A percentile compares a stretch with the other conserved stretches of the same genome.
phyloP scores from a whole-genome alignment of 805 yeast genomes.

The Saccharomycopsis amapae region DNA sequence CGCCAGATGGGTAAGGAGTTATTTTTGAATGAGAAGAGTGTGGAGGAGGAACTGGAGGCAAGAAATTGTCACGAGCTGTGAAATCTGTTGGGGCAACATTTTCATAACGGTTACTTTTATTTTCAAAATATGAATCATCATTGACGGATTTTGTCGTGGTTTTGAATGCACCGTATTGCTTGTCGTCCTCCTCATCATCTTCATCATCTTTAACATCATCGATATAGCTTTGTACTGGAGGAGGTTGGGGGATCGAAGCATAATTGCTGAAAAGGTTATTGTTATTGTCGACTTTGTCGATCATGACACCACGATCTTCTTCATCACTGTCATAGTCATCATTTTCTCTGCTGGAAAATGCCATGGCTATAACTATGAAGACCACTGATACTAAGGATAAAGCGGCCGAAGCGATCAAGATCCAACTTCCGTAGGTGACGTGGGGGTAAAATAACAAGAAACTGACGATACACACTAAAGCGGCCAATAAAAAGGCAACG shows the following conservation, averaged over 20 bases:
- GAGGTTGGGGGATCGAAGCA: background rate
- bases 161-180: slow-evolving; percentile 1
- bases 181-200: slow-evolving; percentile 1
- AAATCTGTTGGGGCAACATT: slow-evolving; percentile 20
- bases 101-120: slow-evolving; percentile 10
- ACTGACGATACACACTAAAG: slow-evolving; percentile 46
- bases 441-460: slow-evolving; percentile 58
- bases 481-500: slow-evolving; percentile 46
- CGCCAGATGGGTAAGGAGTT: slow-evolving; percentile 15
- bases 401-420: slow-evolving; percentile 59
- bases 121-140: slow-evolving; percentile 10
- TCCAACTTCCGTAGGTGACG: slow-evolving; percentile 67
- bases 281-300: slow-evolving; percentile 15
- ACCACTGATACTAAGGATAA: slow-evolving; percentile 46
- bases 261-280: slow-evolving; percentile 21
- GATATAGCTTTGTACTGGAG: background rate
- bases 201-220: background rate
- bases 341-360: slow-evolving; percentile 21
- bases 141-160: slow-evolving; percentile 5
- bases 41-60: slow-evolving; percentile 9
- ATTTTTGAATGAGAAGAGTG: background rate
- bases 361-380: slow-evolving; percentile 36
- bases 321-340: slow-evolving; percentile 21
- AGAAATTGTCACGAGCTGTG: slow-evolving; percentile 13
- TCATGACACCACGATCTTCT: slow-evolving; percentile 5